Percentiles rank a stretch among this genome's conserved stretches.
Conservation (phyloP, 169 alveolate genomes). For the Cryptosporidium tyzzeri region DNA sequence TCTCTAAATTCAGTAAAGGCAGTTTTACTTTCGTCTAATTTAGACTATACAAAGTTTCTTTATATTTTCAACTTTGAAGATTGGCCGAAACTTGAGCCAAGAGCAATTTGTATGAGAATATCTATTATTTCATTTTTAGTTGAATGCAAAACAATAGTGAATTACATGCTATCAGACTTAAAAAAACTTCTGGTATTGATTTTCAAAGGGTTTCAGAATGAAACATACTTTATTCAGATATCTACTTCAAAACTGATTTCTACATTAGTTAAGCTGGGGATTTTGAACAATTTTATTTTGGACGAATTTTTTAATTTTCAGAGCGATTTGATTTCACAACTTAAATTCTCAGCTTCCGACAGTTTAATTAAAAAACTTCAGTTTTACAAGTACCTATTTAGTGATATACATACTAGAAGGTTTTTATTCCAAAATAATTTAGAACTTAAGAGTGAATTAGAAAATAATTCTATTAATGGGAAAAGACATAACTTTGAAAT, state of each 20-base stretch:
- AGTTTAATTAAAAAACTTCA: neutral
- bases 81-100: conserved; percentile 30
- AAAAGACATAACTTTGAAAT: neutral
- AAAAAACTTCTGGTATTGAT: conserved; percentile 1
- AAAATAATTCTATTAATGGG: neutral
- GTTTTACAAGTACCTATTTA: conserved; percentile 26
- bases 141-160: neutral
- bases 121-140: neutral
- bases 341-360: neutral
- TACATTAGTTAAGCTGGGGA: neutral
- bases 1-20: neutral
- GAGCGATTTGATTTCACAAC: neutral
- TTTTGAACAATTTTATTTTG: neutral
- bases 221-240: conserved; percentile 29
- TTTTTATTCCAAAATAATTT: neutral
- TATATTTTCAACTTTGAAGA: conserved; percentile 9
- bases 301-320: conserved; percentile 20
- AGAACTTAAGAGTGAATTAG: neutral
- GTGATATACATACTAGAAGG: neutral
- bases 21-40: conserved; percentile 4
- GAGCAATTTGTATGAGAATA: conserved; percentile 40
- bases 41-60: neutral
- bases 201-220: conserved; percentile 26
- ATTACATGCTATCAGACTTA: neutral
- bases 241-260: conserved; percentile 8